A percentile compares a stretch with the other conserved stretches of the same genome.
Evolutionary conservation across 208 protist genomes (phyloP).

Genomic region (Willaertia magna): DNA sequence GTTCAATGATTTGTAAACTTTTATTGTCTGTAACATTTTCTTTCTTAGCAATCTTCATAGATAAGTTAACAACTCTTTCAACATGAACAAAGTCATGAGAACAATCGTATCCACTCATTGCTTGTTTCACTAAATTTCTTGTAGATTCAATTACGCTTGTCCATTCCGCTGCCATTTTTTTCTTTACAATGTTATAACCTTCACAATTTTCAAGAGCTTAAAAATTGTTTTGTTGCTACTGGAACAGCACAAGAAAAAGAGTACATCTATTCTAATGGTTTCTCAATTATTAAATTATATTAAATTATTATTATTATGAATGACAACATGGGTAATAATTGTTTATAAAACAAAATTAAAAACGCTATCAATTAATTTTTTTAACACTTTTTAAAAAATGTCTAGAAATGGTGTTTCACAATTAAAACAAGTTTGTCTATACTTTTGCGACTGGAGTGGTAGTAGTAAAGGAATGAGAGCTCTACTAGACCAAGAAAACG

Average conservation of each 20-base stretch:
- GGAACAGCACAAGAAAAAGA: no score
- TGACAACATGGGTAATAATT: no score
- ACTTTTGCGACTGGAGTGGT: background rate
- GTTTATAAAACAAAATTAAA: no score
- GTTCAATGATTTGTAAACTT: slow-evolving; percentile 24
- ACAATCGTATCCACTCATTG: slow-evolving; percentile 7
- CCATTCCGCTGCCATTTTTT: background rate
- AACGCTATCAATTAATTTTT: no score
- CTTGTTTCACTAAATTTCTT: background rate
- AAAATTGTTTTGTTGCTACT: no score
- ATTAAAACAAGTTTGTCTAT: background rate
- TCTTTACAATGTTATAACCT: no score
- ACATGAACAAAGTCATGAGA: slow-evolving; percentile 29
- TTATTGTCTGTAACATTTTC: slow-evolving; percentile 8
- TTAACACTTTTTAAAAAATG: no score
- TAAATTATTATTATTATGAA: no score
- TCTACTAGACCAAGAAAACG: background rate
- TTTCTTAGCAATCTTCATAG: slow-evolving; percentile 10
- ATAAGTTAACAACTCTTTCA: slow-evolving; percentile 19
- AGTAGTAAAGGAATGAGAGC: background rate
- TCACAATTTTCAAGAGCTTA: no score
- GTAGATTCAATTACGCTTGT: background rate
- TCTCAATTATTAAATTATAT: no score
- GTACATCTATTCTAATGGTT: no score
- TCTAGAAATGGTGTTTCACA: background rate